Base-by-base conservation (phyloP, 345 rosid genomes). In the Hevea brasiliensis region DNA sequence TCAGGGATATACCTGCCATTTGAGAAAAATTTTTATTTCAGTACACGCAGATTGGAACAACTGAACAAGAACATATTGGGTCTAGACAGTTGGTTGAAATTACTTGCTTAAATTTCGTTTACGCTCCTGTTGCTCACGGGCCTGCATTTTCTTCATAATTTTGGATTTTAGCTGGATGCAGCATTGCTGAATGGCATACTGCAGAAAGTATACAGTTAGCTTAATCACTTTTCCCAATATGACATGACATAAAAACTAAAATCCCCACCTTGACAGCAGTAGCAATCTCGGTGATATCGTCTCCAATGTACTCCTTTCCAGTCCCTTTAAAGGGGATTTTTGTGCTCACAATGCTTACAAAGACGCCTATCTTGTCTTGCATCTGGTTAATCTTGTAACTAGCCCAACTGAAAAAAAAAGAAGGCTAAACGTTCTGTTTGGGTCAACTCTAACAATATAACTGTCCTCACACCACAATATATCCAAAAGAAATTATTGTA, bases 251-350 rank as follows among this genome's bases (percentile, higher is more conserved):
- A 4, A 45, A 68, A 18, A 50, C 32, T 18, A 62, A 55, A 68
- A 24, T 18, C 58, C 81, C 32, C 69, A 92, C 98, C 96, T 89
- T 94, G 55, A 94, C 98, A 56, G 98, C 98, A 56, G 86, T 81
- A 77, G 98, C 98, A 53, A 92, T 94, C 87, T 94, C 98, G 3
- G 76, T 87, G 76, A 92, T 90, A 86, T 94, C 98, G 79, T 94
- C 97, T 84, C 98, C 98, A 65, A 94, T 92, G 68, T 92, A 94
- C 76, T 94, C 98, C 82, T 92, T 92, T 61, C 98, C 98, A 10
- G 97, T 94, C 54, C 98, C 98, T 79, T 94, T 94, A 78, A 94
- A 94, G 15, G 98, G 98, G 66, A 92, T 90, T 82, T 94, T 94
- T 69, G 98, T 94, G 85, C 97, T 94, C 58, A 94, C 97, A 45